Conservation (phyloP, 108 stramenopile species). For the Cyclostephanos tholiformis region DNA sequence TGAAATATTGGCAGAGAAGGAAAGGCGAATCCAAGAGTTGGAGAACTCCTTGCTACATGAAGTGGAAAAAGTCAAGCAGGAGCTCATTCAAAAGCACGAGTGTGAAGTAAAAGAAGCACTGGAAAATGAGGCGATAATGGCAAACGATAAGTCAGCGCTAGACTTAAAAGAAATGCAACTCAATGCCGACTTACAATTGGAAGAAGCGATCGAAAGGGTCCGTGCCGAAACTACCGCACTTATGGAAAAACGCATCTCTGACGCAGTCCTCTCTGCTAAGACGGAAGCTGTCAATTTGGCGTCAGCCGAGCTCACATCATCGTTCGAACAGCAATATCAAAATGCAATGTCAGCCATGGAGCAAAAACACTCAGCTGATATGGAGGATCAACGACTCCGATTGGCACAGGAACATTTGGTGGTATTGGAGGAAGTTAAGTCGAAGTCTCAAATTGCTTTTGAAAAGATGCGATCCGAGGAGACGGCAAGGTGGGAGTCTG, state of each 20-base stretch:
- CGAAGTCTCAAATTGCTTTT: slow-evolving; percentile 23
- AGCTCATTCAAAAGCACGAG: slow-evolving; percentile 40
- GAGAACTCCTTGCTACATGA: slow-evolving; percentile 46
- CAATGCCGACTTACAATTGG: slow-evolving; percentile 18
- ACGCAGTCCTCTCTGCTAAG: slow-evolving; percentile 32
- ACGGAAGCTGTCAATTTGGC: slow-evolving; percentile 28
- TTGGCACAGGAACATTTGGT: slow-evolving; percentile 16
- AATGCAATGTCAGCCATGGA: slow-evolving; percentile 20
- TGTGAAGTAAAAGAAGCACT: slow-evolving; percentile 32
- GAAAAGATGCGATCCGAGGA: slow-evolving; percentile 26
- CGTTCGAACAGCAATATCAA: slow-evolving; percentile 12
- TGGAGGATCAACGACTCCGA: slow-evolving; percentile 13
- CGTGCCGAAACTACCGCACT: slow-evolving; percentile 12
- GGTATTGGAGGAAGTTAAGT: slow-evolving; percentile 24
- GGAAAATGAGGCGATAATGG: slow-evolving; percentile 31
- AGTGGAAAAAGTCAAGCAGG: slow-evolving; percentile 46
- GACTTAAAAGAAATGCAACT: slow-evolving; percentile 24
- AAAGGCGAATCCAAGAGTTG: slow-evolving; percentile 36
- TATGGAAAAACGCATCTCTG: slow-evolving; percentile 18
- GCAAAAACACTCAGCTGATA: slow-evolving; percentile 12
- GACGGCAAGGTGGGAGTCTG: slow-evolving; percentile 17
- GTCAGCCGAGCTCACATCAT: slow-evolving; percentile 22
- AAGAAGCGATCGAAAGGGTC: slow-evolving; percentile 26
- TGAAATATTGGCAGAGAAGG: slow-evolving; percentile 37
- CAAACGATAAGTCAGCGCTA: slow-evolving; percentile 21